Evolutionary conservation across 2,329 filamentous ascomycete species (phyloP), one percentile per base, ranked within the genome.

Genomic region (Fusarium cyanostomum): DNA sequence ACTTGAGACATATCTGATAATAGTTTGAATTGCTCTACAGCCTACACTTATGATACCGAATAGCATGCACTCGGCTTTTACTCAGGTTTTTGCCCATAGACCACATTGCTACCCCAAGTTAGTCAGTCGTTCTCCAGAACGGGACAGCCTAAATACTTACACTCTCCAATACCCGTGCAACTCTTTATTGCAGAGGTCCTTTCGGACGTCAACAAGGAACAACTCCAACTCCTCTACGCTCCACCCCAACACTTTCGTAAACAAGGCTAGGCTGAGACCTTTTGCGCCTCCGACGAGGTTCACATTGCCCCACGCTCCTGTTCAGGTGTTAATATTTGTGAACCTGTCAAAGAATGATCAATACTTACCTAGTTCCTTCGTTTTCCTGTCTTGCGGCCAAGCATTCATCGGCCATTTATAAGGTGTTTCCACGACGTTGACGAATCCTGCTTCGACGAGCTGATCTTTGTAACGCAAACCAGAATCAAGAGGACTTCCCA

Each of bases 361-460:
- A 6, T 21, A 21, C 21, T 21, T 21, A 51, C 62, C 52, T 7
- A 64, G 5, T 5, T 65, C 60, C 2, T 65, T 65, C 0, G 35
- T 24, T 7, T 57, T 57, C 33, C 8, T 45, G 11, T 62, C 60
- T 15, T 37, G 26, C 0, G 60, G 56, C 62, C 60, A 66, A 1
- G 60, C 37, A 35, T 64, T 66, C 5, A 56, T 52, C 2, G 56
- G 60, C 62, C 62, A 66, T 11, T 64, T 64, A 7, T 62, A 49
- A 2, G 44, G 33, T 0, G 30, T 53, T 31, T 66, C 62, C 0
- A 55, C 43, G 7, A 66, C 51, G 7, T 66, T 57, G 11, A 37
- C 28, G 4, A 64, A 66, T 0, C 62, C 62, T 2, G 60, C 60
- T 12, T 56, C 33, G 3, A n/a, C 12, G 4, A 66, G 42, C 12